Percentiles rank a stretch among this genome's conserved stretches.
phyloP scores from a whole-genome alignment of 345 rosid genomes.

The Diplotaxis tenuifolia region DNA sequence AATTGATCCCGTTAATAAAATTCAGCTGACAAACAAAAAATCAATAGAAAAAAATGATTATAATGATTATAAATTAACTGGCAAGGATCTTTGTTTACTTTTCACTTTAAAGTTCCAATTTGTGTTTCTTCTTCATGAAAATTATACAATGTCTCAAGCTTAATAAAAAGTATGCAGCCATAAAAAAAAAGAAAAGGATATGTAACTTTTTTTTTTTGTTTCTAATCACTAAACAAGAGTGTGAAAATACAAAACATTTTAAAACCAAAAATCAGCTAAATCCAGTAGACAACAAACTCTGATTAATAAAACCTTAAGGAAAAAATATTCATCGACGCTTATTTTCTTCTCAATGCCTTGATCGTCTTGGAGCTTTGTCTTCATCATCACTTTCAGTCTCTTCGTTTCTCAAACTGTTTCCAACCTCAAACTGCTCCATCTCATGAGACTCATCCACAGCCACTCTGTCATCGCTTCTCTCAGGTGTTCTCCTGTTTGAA shows the following conservation, averaged over 20 bases:
- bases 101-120: no score
- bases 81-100: no score
- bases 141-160: no score
- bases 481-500: constrained; percentile 48
- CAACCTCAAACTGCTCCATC: constrained; percentile 51
- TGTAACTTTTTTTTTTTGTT: not conserved
- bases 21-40: no score
- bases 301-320: not conserved
- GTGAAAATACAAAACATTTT: not conserved
- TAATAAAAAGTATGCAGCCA: no score
- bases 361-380: constrained; percentile 95
- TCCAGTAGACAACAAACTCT: not conserved
- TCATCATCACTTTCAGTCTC: constrained; percentile 79
- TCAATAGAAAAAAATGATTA: no score
- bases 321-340: constrained; percentile 48
- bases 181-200: no score
- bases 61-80: no score
- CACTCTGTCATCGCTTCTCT: constrained; percentile 43
- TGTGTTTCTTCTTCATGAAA: no score
- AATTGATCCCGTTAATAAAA: no score
- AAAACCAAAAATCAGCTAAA: not conserved
- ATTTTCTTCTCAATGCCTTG: constrained; percentile 93
- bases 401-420: constrained; percentile 55
- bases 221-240: not conserved
- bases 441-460: constrained; percentile 42